phyloP scores from a whole-genome alignment of 441 rosid genomes.

The Pelargonium cotyledonis region DNA sequence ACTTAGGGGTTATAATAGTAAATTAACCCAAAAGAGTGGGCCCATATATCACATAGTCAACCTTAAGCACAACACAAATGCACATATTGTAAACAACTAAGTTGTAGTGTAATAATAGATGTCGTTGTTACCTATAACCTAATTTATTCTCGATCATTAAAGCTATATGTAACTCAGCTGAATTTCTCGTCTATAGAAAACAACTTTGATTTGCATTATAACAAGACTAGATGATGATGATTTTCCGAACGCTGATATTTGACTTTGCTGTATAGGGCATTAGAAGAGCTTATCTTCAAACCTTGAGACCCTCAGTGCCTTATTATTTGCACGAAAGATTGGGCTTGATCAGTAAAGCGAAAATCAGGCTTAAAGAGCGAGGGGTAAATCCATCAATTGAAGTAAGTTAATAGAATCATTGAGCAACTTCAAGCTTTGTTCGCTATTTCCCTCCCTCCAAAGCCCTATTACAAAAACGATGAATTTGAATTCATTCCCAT shows the following conservation, averaged over 20 bases:
- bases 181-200: not conserved
- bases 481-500: not conserved
- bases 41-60: too few species aligned
- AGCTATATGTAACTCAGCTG: not conserved
- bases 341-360: slow-evolving; percentile 77
- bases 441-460: not conserved
- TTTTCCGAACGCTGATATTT: slow-evolving; percentile 16
- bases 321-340: slow-evolving; percentile 80
- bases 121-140: not conserved
- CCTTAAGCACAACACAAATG: too few species aligned
- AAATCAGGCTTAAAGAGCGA: slow-evolving; percentile 68
- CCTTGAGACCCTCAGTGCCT: slow-evolving; percentile 77
- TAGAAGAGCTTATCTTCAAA: slow-evolving; percentile 73
- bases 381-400: slow-evolving; percentile 82
- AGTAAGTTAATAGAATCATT: slow-evolving; percentile 41
- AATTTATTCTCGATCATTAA: not conserved
- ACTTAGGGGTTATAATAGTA: too few species aligned
- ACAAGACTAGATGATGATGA: slow-evolving; percentile 3
- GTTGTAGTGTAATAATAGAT: not conserved
- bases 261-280: slow-evolving; percentile 54
- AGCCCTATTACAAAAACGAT: not conserved
- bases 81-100: not conserved
- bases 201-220: not conserved
- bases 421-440: not conserved
- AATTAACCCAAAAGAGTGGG: too few species aligned